Evolutionary conservation across 805 yeast species (phyloP).

Genomic region (Saccharomycopsis microspora): DNA sequence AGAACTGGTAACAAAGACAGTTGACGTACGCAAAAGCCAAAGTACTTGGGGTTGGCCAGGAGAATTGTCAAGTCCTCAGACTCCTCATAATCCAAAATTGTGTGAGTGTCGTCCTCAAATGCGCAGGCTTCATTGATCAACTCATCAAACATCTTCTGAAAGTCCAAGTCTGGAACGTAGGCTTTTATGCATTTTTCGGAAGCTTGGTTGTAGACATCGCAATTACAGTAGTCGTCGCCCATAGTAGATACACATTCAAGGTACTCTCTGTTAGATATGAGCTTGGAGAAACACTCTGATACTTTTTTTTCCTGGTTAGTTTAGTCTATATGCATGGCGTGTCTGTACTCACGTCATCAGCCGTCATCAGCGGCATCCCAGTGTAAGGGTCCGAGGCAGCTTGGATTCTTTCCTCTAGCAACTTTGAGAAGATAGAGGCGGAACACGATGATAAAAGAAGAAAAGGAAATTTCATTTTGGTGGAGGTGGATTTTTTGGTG

Average conservation of each 20-base stretch:
- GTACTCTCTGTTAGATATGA: constrained; percentile 4
- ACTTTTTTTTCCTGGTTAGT: constrained; percentile 4
- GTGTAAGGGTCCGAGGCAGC: neutral
- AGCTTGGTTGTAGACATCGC: constrained; percentile 6
- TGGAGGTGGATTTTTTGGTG: too few relatives aligned
- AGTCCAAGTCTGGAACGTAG: constrained; percentile 1
- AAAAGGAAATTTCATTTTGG: too few relatives aligned
- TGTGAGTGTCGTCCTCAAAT: neutral
- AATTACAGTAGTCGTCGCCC: constrained; percentile 11
- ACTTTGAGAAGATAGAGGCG: too few relatives aligned
- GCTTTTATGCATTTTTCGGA: constrained; percentile 4
- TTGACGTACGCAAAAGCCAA: constrained; percentile 6
- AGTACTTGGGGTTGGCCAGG: neutral
- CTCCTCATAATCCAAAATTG: constrained; percentile 12
- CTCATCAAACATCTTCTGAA: constrained; percentile 1
- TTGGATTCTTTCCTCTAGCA: neutral
- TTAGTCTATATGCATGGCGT: neutral
- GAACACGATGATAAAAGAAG: too few relatives aligned
- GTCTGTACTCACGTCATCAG: neutral
- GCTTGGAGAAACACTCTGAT: neutral
- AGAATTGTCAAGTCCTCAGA: constrained; percentile 4
- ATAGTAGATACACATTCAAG: constrained; percentile 4
- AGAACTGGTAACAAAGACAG: neutral
- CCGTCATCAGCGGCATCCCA: neutral
- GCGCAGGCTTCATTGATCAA: neutral